A percentile compares a stretch with the other conserved stretches of the same genome.
Conservation (phyloP, 768 basidiomycete species). For the Stropharia rugosoannulata region DNA sequence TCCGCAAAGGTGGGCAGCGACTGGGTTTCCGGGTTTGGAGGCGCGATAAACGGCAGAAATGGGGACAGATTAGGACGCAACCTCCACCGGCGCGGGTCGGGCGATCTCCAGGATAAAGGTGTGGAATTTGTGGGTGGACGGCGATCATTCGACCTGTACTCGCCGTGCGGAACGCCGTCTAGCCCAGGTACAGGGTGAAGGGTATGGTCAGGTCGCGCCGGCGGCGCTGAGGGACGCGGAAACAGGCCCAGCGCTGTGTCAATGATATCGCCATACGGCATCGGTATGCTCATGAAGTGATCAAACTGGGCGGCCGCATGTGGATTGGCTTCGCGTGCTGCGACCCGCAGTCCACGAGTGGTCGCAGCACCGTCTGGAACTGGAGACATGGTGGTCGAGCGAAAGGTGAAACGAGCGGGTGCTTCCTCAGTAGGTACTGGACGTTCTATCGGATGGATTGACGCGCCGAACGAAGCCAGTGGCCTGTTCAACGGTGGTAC, state of each 20-base stretch:
- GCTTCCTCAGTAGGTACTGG: background rate
- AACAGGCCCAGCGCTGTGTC: background rate
- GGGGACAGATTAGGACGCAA: background rate
- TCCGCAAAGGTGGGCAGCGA: background rate
- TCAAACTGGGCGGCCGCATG: background rate
- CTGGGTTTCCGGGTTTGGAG: background rate
- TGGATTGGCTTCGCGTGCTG: slow-evolving; percentile 18
- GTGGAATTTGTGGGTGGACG: background rate
- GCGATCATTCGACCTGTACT: background rate
- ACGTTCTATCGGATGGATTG: too few relatives aligned
- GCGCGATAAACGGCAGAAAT: background rate
- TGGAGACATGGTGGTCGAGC: background rate
- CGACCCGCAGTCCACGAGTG: slow-evolving; percentile 22
- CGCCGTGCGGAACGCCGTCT: background rate
- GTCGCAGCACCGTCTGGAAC: slow-evolving; percentile 17
- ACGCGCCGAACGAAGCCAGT: too few relatives aligned
- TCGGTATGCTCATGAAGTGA: background rate
- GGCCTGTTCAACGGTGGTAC: too few relatives aligned
- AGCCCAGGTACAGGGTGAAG: background rate
- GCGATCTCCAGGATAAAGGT: background rate
- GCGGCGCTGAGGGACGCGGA: background rate
- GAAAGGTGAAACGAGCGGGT: background rate
- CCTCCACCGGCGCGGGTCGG: slow-evolving; percentile 2
- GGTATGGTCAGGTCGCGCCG: background rate
- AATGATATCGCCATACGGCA: background rate